Conservation (phyloP, 345 rosid genomes). For the Erucastrum elatum region DNA sequence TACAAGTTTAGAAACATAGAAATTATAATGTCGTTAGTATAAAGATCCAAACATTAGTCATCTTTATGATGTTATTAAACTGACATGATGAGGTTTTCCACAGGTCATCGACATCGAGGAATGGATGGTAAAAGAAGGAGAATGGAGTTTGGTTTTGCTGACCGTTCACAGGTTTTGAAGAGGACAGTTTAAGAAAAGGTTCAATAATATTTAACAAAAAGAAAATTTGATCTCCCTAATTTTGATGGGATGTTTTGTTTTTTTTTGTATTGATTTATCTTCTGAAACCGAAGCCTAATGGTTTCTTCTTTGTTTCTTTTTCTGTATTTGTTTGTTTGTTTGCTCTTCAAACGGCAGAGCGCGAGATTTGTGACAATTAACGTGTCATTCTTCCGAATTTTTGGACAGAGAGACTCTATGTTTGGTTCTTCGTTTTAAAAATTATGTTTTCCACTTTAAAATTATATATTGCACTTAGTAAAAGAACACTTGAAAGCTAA, state of each 20-base stretch:
- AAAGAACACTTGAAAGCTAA: background rate
- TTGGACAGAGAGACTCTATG: slow-evolving; percentile 28
- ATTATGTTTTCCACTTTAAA: background rate
- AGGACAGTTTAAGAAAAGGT: too few relatives aligned
- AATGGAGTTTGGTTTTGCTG: slow-evolving; percentile 25
- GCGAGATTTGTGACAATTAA: slow-evolving; percentile 21
- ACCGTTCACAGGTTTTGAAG: too few relatives aligned
- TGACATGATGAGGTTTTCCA: slow-evolving; percentile 6
- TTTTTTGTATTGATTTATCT: slow-evolving; percentile 11
- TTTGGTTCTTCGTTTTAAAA: slow-evolving; percentile 7
- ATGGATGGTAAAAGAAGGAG: slow-evolving; percentile 22
- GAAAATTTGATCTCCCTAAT: too few relatives aligned
- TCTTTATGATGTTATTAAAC: background rate
- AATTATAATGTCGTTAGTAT: background rate
- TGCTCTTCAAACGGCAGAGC: slow-evolving; percentile 13
- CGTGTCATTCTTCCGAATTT: slow-evolving; percentile 16
- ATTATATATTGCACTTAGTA: background rate
- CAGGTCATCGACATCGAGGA: slow-evolving; percentile 35
- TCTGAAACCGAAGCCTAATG: slow-evolving; percentile 28
- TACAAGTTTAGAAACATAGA: background rate
- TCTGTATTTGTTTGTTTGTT: slow-evolving; percentile 9
- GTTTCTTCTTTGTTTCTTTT: slow-evolving; percentile 4
- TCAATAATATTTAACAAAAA: too few relatives aligned
- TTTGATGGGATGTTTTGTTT: background rate
- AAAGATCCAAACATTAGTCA: slow-evolving; percentile 15